Evolutionary conservation across 768 basidiomycete genomes (phyloP), one percentile per base, ranked within the genome.

Genomic region (Psilocybe sp.): DNA sequence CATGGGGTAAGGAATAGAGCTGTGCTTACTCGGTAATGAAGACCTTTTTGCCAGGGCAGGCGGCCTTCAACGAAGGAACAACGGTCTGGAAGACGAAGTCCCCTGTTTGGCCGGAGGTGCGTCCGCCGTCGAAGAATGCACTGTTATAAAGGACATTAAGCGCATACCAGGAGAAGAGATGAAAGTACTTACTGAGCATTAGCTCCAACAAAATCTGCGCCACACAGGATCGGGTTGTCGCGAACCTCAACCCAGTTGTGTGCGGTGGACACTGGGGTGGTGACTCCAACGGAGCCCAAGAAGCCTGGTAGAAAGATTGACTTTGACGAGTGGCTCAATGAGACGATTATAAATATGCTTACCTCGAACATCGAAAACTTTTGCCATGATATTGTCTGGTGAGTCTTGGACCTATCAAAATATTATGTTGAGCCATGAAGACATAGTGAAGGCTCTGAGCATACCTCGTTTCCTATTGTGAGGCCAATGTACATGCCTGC

Each of bases 401-500:
- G 50, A 57, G 39, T 74, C 71, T 4, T 61, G 59, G 15, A 66
- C 66, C 65, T 67, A 18, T 14, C 23, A 3, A 1, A 15, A 14
- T 40, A 18, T 32, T 4, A 15, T 32, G 13, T 13, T 31, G 14
- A 19, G 8, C 28, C 13, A 14, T 12, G 32, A 37, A 15, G 12
- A 40, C 28, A 36, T 23, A 8, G 32, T 31, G 39, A 32, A 38
- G n/a, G 16, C 2, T 38, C 55, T 44, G 18, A 11, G 35, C 41
- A n/a, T 15, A 65, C 67, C 60, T 74, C 72, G 44, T 74, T 74
- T 40, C 71, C 71, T 44, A 74, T 55, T 0, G 68, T 67, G 41
- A 74, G 56, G 5, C 68, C 72, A 40, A 63, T 51, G 51, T 66
- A 74, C 51, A 64, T 56, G 3, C 59, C 60, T 2, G 64, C 51